phyloP scores from a whole-genome alignment of 441 rosid species.

The Gossypium trilobum region DNA sequence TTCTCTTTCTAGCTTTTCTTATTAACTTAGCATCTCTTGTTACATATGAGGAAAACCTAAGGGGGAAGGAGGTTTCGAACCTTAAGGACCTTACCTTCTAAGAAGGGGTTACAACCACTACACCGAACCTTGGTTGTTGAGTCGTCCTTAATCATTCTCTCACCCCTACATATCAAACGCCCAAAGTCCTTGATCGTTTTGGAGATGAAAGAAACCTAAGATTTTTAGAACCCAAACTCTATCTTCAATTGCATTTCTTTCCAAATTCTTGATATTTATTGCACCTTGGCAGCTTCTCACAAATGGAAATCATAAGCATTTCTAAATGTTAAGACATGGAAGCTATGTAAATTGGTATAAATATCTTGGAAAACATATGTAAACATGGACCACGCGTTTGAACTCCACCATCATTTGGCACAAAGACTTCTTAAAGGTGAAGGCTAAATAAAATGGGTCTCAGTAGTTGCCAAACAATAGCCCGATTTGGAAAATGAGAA shows the following conservation, averaged over 20 bases:
- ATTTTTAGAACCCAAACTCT: conserved; percentile 4
- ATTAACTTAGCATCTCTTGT: not conserved
- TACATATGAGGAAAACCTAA: not conserved
- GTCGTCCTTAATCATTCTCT: not conserved
- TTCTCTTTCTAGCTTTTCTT: too few relatives aligned
- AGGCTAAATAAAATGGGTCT: not conserved
- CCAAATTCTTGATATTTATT: not conserved
- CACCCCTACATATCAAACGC: not conserved
- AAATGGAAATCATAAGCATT: not conserved
- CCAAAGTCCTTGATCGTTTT: conserved; percentile 2
- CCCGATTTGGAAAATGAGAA: not conserved
- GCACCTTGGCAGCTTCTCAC: not conserved
- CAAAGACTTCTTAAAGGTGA: not conserved
- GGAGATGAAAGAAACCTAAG: not conserved
- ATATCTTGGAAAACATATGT: not conserved
- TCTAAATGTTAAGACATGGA: not conserved
- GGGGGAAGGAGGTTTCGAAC: not conserved
- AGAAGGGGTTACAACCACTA: not conserved
- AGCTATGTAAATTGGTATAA: not conserved
- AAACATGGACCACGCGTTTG: not conserved
- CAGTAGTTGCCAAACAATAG: not conserved
- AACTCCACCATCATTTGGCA: too few relatives aligned
- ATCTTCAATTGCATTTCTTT: not conserved
- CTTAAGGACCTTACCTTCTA: not conserved
- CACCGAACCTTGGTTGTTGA: not conserved